Conservation (phyloP, 2,329 filamentous ascomycete species). For the Colletotrichum scovillei region DNA sequence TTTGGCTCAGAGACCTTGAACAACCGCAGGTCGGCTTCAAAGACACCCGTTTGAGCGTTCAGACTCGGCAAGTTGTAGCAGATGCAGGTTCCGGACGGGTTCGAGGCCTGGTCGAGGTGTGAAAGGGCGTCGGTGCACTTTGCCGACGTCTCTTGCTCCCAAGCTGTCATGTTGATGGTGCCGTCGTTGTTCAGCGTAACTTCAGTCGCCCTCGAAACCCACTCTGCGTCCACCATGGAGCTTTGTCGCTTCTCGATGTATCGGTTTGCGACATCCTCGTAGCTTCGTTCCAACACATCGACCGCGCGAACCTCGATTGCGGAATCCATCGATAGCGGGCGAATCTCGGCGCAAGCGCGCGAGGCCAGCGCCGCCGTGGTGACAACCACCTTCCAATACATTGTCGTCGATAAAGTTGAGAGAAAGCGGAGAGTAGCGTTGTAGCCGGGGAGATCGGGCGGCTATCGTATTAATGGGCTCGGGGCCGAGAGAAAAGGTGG, state of each 20-base stretch:
- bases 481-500: slow-evolving; percentile 30
- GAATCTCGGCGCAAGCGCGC: slow-evolving; percentile 34
- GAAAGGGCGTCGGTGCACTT: slow-evolving; percentile 71
- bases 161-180: slow-evolving; percentile 64
- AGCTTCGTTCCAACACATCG: slow-evolving; percentile 34
- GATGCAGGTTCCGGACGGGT: slow-evolving; percentile 80
- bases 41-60: slow-evolving; percentile 74
- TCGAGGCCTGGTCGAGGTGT: slow-evolving; percentile 68
- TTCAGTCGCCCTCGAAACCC: slow-evolving; percentile 20
- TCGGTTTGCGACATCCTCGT: slow-evolving; percentile 35
- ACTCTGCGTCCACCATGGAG: slow-evolving; percentile 17
- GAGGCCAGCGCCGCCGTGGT: slow-evolving; percentile 32
- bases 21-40: slow-evolving; percentile 81
- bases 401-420: slow-evolving; percentile 10
- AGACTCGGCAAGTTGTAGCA: slow-evolving; percentile 86
- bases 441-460: not conserved
- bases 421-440: slow-evolving; percentile 2
- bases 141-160: slow-evolving; percentile 62
- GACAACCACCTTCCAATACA: slow-evolving; percentile 35
- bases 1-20: slow-evolving; percentile 74
- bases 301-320: slow-evolving; percentile 43
- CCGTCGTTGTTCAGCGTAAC: slow-evolving; percentile 54
- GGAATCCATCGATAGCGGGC: slow-evolving; percentile 38
- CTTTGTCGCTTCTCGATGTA: slow-evolving; percentile 39
- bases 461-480: slow-evolving; percentile 27